phyloP scores from a whole-genome alignment of 2,329 filamentous ascomycete genomes.

The Aspergillus chevalieri region DNA sequence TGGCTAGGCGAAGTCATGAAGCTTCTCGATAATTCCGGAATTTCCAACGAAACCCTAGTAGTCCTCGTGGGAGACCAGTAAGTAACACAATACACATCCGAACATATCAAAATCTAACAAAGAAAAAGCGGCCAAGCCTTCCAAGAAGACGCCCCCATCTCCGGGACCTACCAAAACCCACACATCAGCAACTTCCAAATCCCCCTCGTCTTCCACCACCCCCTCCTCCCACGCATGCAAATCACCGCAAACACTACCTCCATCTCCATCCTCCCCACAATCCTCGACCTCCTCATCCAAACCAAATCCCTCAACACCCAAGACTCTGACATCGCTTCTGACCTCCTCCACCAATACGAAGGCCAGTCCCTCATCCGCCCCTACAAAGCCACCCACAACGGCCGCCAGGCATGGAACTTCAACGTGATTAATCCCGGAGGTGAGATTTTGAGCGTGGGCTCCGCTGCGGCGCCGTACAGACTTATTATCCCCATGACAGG shows the following conservation, averaged over 20 bases:
- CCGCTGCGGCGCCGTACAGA: conserved; percentile 68
- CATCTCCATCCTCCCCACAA: conserved; percentile 41
- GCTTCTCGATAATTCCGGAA: conserved; percentile 20
- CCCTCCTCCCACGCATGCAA: conserved; percentile 37
- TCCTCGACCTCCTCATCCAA: conserved; percentile 41
- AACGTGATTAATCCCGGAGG: conserved; percentile 31
- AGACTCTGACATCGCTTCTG: conserved; percentile 28
- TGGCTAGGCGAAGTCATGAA: conserved; percentile 23
- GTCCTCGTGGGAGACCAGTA: conserved; percentile 26
- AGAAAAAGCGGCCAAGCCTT: conserved; percentile 36
- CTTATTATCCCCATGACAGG: conserved; percentile 70
- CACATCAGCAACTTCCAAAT: conserved; percentile 42
- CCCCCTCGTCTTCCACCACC: conserved; percentile 42
- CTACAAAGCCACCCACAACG: conserved; percentile 27
- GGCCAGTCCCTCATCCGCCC: conserved; percentile 44
- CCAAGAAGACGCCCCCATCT: conserved; percentile 32
- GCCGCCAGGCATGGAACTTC: conserved; percentile 30
- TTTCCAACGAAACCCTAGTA: conserved; percentile 24
- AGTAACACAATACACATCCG: not conserved
- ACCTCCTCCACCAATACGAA: conserved; percentile 42
- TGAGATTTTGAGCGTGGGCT: conserved; percentile 57
- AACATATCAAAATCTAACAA: conserved; percentile 1
- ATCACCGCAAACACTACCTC: conserved; percentile 36
- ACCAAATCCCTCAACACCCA: conserved; percentile 33
- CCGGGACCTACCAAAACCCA: conserved; percentile 39